Base-by-base conservation (phyloP, 2,329 filamentous ascomycete genomes). In the Diaporthe eres region DNA sequence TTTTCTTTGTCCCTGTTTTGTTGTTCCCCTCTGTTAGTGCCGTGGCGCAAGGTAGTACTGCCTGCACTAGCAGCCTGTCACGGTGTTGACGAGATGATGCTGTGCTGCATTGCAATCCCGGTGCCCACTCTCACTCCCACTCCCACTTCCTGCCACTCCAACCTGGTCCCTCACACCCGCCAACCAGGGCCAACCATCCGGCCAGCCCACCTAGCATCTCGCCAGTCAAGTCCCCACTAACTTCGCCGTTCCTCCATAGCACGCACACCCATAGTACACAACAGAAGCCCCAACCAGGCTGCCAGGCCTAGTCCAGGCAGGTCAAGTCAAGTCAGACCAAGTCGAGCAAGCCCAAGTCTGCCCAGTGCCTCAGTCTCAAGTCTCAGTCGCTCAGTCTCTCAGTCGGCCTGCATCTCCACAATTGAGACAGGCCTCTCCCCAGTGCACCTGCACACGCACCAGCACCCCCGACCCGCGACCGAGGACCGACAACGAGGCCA, bases 1-100 rank as follows among this genome's bases (percentile, higher is more conserved):
- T 68, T 67, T 73, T 42, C 28, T 67, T 67, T 49, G 42, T 67
- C 28, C 37, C 57, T 67, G 61, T 68, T 71, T 42, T 57, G n/a
- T 71, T 71, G 60, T 58, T 49, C 72, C 44, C 51, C 49, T 74
- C 72, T 75, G 58, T 57, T 75, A 61, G 39, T 65, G 57, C 9
- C 19, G 22, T 25, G 37, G 53, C 47, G 2, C 15, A 31, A n/a
- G 37, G 12, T 13, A 28, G 28, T 34, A 68, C 28, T 13, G 39
- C 22, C 15, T 17, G 37, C 63, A 61, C 55, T 74, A 74, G 55
- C 72, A 53, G 44, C 39, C 31, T n/a, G 42, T 10, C 55, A 28
- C 22, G 15, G 22, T 25, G 42, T 19, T 72, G 34, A 63, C 53
- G 13, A 42, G 44, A 72, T 37, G 31, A 37, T 68, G 63, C 58